A percentile compares a stretch with the other conserved stretches of the same genome.
Evolutionary conservation across 768 basidiomycete genomes (phyloP).

Genomic region (Boletellus ananiceps): DNA sequence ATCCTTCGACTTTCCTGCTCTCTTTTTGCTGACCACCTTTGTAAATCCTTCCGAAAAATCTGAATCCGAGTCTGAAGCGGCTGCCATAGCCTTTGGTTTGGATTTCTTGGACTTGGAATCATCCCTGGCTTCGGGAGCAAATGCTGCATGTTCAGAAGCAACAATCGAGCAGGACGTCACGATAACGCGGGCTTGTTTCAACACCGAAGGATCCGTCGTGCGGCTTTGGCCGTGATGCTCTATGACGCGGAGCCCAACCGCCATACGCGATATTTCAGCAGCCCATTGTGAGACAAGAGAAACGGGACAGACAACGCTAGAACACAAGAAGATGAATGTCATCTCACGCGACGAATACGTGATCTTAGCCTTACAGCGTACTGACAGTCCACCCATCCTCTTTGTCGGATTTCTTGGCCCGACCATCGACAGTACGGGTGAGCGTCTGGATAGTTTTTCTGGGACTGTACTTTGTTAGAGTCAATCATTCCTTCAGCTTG

Average conservation of each 20-base stretch:
- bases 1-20: slow-evolving; percentile 45
- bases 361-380: slow-evolving; percentile 53
- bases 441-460: slow-evolving; percentile 93
- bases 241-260: slow-evolving; percentile 58
- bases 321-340: background rate
- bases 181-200: slow-evolving; percentile 62
- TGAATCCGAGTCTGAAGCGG: slow-evolving; percentile 28
- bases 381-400: slow-evolving; percentile 66
- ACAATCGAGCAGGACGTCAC: slow-evolving; percentile 87
- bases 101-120: slow-evolving; percentile 47
- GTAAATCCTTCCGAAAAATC: slow-evolving; percentile 42
- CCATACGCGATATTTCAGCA: slow-evolving; percentile 73
- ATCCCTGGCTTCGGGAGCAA: slow-evolving; percentile 47
- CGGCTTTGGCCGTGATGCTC: slow-evolving; percentile 81
- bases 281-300: slow-evolving; percentile 91
- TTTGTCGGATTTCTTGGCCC: slow-evolving; percentile 62
- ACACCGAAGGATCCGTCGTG: slow-evolving; percentile 54
- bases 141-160: slow-evolving; percentile 68
- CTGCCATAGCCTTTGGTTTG: slow-evolving; percentile 29
- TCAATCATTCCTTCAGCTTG: background rate
- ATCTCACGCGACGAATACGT: background rate
- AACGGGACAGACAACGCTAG: slow-evolving; percentile 83
- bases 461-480: slow-evolving; percentile 41
- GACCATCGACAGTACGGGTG: slow-evolving; percentile 79
- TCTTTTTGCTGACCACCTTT: slow-evolving; percentile 38